Percentiles rank a stretch among this genome's conserved stretches.
Evolutionary conservation across 768 basidiomycete genomes (phyloP).

Genomic region (Tricholoma sp.): DNA sequence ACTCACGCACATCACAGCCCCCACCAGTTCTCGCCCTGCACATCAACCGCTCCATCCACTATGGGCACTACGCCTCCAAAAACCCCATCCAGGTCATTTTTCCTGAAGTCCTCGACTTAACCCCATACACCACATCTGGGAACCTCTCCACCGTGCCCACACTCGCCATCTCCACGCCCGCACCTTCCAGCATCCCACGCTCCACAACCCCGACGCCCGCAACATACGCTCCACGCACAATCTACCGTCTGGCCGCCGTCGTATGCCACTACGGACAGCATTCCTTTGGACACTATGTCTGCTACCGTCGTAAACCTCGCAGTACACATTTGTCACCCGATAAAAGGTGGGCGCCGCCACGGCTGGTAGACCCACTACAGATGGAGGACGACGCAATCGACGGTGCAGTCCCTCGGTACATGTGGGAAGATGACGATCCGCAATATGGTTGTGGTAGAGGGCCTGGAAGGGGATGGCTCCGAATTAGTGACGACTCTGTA

Average conservation of each 20-base stretch:
- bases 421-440: constrained; percentile 52
- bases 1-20: constrained; percentile 42
- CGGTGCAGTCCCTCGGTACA: constrained; percentile 32
- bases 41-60: constrained; percentile 86
- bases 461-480: constrained; percentile 73
- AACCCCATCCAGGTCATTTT: constrained; percentile 79
- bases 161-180: constrained; percentile 63
- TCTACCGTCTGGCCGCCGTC: constrained; percentile 81
- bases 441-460: constrained; percentile 15
- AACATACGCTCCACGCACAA: constrained; percentile 52
- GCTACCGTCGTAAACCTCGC: constrained; percentile 79
- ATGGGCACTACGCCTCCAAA: constrained; percentile 72
- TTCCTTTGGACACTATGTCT: constrained; percentile 92
- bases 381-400: constrained; percentile 19
- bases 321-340: constrained; percentile 31
- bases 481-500: constrained; percentile 84
- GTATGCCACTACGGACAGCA: constrained; percentile 94
- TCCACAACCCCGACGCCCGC: constrained; percentile 55
- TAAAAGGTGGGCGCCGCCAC: constrained; percentile 33
- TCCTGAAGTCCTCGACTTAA: constrained; percentile 85
- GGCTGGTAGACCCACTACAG: constrained; percentile 26
- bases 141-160: constrained; percentile 67
- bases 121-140: constrained; percentile 82
- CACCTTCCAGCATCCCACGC: constrained; percentile 32
- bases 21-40: constrained; percentile 85